These are phyloP conservation scores for Poteriospumella lacustris DNA, from an alignment of 108 stramenopile genomes.

Conservation along the genomic window DNA sequence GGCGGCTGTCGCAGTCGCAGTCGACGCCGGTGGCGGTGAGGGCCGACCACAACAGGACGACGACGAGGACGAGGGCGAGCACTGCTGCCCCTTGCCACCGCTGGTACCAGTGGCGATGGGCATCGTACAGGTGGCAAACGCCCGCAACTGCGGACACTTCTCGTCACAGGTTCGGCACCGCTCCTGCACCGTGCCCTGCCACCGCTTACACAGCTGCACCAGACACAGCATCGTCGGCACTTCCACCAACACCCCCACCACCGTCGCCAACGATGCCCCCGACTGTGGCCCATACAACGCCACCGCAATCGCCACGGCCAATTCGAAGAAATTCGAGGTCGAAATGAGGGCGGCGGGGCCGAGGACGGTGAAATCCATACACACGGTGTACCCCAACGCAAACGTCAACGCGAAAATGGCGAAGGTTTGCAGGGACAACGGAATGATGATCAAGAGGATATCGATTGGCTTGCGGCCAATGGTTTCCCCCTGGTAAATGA, in stretches of 20 bases:
- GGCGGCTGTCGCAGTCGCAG: no score
- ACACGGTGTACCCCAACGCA: background rate
- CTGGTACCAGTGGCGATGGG: no score
- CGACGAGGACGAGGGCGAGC: no score
- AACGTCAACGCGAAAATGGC: slow-evolving; percentile 4
- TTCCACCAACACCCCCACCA: slow-evolving; percentile 21
- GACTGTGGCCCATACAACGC: background rate
- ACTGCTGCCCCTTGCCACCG: no score
- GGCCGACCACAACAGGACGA: no score
- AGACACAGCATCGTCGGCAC: slow-evolving; percentile 25
- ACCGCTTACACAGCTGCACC: background rate
- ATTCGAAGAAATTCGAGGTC: slow-evolving; percentile 30
- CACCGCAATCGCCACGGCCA: slow-evolving; percentile 27
- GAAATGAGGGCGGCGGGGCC: slow-evolving; percentile 20
- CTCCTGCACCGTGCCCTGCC: background rate
- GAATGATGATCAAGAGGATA: slow-evolving; percentile 19
- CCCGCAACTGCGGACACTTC: background rate
- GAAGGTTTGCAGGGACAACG: slow-evolving; percentile 21
- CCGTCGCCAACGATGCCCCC: slow-evolving; percentile 26
- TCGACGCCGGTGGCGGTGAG: no score
- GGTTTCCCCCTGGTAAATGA: slow-evolving; percentile 28
- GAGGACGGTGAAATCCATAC: background rate
- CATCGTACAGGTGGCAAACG: background rate
- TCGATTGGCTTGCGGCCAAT: background rate
- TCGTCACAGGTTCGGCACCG: background rate